Evolutionary conservation across 768 basidiomycete species (phyloP).

Genomic region (Auricularia heimuer): DNA sequence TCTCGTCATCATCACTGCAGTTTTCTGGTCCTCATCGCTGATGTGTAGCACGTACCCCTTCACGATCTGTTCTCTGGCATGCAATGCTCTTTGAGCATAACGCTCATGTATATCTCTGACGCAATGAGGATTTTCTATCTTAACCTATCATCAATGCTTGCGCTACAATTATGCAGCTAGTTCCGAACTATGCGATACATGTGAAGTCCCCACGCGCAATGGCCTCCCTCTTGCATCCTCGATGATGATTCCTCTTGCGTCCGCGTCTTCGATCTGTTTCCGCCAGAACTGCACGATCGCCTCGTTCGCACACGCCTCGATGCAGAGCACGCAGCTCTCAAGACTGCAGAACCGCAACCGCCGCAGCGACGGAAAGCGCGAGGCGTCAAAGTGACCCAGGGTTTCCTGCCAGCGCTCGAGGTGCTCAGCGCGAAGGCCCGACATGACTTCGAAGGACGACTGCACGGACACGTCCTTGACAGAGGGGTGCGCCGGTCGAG

Average conservation of each 20-base stretch:
- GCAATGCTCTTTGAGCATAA: neutral
- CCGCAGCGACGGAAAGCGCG: neutral
- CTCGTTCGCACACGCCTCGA: neutral
- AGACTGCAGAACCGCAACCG: neutral
- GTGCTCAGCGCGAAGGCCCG: neutral
- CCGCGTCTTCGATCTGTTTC: neutral
- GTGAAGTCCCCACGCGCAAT: neutral
- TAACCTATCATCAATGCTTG: no score
- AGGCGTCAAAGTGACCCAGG: neutral
- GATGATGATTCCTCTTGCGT: neutral
- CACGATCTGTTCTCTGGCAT: neutral
- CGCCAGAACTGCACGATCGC: neutral
- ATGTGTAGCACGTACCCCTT: neutral
- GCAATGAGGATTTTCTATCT: neutral
- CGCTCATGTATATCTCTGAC: neutral
- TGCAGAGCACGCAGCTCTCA: neutral
- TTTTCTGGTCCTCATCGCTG: neutral
- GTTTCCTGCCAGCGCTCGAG: neutral
- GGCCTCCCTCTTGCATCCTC: neutral
- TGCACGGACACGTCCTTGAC: neutral
- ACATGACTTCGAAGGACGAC: neutral
- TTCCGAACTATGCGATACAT: neutral
- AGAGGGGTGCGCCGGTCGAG: neutral
- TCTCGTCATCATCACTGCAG: neutral
- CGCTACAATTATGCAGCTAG: neutral